phyloP scores from a whole-genome alignment of 2,329 filamentous ascomycete species.

The Rutstroemia sp. region DNA sequence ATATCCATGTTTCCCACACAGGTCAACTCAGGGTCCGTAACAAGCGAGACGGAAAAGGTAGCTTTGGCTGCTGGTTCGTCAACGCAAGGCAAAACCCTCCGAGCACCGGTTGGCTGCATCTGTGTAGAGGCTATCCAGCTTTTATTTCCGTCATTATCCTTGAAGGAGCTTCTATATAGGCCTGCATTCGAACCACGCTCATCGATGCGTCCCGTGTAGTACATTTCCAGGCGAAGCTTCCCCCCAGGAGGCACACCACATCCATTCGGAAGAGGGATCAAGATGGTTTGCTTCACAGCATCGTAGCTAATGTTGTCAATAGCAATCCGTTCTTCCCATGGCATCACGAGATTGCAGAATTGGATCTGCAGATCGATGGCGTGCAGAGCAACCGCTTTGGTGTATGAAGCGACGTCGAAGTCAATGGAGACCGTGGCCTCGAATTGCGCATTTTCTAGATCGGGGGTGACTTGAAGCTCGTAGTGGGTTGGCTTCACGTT shows the following conservation, averaged over 20 bases:
- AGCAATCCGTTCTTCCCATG: not conserved
- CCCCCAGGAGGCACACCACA: constrained; percentile 44
- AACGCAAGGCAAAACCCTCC: constrained; percentile 61
- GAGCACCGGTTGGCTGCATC: constrained; percentile 65
- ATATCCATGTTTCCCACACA: constrained; percentile 65
- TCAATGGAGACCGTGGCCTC: constrained; percentile 58
- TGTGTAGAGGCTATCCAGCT: constrained; percentile 62
- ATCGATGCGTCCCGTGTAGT: constrained; percentile 55
- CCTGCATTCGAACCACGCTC: constrained; percentile 24
- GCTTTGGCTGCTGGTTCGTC: constrained; percentile 67
- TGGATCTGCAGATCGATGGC: constrained; percentile 55
- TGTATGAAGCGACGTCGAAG: constrained; percentile 56
- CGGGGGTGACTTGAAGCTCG: constrained; percentile 58
- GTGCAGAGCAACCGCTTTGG: constrained; percentile 58
- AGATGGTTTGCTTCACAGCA: constrained; percentile 36
- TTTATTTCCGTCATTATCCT: constrained; percentile 47
- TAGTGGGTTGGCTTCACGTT: constrained; percentile 64
- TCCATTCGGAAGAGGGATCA: constrained; percentile 50
- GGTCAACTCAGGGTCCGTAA: constrained; percentile 59
- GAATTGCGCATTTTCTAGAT: constrained; percentile 60
- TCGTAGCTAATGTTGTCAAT: constrained; percentile 3
- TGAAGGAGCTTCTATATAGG: constrained; percentile 60
- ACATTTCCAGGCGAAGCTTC: constrained; percentile 53
- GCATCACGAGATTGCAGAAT: constrained; percentile 9
- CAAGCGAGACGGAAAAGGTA: constrained; percentile 57